A percentile compares a stretch with the other conserved stretches of the same genome.
Evolutionary conservation across 169 alveolate genomes (phyloP).

Genomic region (Plasmodium vivax): DNA sequence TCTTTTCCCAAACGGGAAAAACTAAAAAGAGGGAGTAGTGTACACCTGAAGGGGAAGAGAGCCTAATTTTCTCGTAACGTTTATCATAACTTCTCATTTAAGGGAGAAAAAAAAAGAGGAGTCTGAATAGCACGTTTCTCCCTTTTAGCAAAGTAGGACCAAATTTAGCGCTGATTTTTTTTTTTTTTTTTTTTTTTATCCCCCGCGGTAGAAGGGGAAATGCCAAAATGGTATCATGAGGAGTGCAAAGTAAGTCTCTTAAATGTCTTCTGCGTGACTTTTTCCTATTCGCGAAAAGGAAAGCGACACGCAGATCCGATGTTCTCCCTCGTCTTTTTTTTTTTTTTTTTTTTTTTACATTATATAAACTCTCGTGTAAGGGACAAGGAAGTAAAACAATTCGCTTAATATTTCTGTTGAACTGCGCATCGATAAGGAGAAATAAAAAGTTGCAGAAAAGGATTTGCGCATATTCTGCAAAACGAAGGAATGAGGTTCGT

Average conservation of each 20-base stretch:
- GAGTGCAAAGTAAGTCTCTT: not conserved
- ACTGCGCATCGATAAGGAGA: not conserved
- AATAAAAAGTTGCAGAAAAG: not conserved
- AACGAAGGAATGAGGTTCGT: not conserved
- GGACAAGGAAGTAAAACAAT: not conserved
- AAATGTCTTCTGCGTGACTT: not conserved
- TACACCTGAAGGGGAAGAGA: not conserved
- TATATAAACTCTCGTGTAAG: not conserved
- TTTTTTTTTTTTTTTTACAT: not conserved
- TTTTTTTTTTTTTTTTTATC: not conserved
- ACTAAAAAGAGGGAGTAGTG: not conserved
- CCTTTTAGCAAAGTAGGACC: not conserved
- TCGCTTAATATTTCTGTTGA: not conserved
- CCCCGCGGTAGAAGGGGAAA: not conserved
- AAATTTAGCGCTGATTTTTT: not conserved
- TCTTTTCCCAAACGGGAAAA: not conserved
- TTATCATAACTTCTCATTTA: not conserved
- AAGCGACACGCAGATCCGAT: not conserved
- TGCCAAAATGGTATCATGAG: not conserved
- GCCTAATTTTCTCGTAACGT: not conserved
- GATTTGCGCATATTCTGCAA: not conserved
- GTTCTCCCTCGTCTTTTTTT: not conserved
- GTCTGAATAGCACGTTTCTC: not conserved
- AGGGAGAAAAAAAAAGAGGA: not conserved
- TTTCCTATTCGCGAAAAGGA: not conserved